A percentile compares a stretch with the other conserved stretches of the same genome.
phyloP scores from a whole-genome alignment of 352 stramenopile genomes.

The Globisporangium camurandrum region DNA sequence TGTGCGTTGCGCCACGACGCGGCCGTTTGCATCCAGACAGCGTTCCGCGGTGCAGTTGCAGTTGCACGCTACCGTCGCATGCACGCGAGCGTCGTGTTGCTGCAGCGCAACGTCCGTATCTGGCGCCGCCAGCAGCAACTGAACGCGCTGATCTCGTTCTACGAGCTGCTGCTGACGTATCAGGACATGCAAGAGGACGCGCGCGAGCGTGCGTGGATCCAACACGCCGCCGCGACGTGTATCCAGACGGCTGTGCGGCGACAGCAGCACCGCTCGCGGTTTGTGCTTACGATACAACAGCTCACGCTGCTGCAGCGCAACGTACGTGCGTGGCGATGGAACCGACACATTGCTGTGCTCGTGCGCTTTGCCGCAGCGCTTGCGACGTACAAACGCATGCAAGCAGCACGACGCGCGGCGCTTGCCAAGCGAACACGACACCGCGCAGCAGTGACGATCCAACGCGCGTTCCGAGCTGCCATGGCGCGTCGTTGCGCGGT shows the following conservation, averaged over 20 bases:
- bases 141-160: conserved; percentile 22
- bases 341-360: conserved; percentile 22
- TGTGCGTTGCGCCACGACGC: conserved; percentile 3
- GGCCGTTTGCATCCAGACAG: conserved; percentile 24
- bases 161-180: conserved; percentile 31
- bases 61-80: conserved; percentile 18
- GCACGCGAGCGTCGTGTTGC: conserved; percentile 12
- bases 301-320: conserved; percentile 26
- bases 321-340: conserved; percentile 29
- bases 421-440: conserved; percentile 15
- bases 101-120: conserved; percentile 35
- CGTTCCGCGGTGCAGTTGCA: conserved; percentile 15
- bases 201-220: conserved; percentile 13
- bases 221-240: conserved; percentile 6
- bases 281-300: conserved; percentile 10
- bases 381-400: conserved; percentile 18
- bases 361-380: conserved; percentile 26
- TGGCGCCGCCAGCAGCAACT: conserved; percentile 31
- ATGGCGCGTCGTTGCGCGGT: conserved; percentile 12
- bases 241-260: conserved; percentile 11
- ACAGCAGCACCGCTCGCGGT: conserved; percentile 14
- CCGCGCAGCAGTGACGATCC: conserved; percentile 16
- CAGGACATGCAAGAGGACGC: conserved; percentile 21
- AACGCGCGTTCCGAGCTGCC: conserved; percentile 20
- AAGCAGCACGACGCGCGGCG: conserved; percentile 19